These are phyloP conservation scores for Hericium erinaceus DNA, from an alignment of 768 basidiomycete genomes.

Conservation along the genomic window DNA sequence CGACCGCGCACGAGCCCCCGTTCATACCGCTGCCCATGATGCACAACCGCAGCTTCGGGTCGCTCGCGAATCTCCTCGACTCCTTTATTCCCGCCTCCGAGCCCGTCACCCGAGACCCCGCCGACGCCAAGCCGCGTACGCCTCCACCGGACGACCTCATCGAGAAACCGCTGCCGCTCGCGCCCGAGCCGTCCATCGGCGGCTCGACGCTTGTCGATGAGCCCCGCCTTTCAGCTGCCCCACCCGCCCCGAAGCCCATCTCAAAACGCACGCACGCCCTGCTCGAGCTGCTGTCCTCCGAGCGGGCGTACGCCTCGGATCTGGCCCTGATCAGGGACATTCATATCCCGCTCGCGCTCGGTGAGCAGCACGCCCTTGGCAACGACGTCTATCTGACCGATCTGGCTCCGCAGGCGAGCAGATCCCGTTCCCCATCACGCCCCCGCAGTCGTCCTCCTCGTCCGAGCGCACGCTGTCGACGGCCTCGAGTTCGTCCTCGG, in stretches of 20 bases:
- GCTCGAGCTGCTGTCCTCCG: slow-evolving; percentile 68
- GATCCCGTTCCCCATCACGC: slow-evolving; percentile 26
- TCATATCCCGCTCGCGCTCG: slow-evolving; percentile 71
- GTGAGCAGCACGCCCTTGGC: slow-evolving; percentile 31
- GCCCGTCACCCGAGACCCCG: slow-evolving; percentile 5
- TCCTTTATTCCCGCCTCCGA: neutral
- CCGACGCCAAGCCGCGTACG: slow-evolving; percentile 10
- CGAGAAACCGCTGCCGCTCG: slow-evolving; percentile 22
- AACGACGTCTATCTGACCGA: neutral
- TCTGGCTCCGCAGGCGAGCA: slow-evolving; percentile 26
- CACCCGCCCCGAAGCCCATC: slow-evolving; percentile 18
- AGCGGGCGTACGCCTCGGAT: slow-evolving; percentile 79
- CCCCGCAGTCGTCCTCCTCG: slow-evolving; percentile 33
- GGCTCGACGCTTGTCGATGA: slow-evolving; percentile 9
- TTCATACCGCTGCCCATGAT: slow-evolving; percentile 17
- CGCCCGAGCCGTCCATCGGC: slow-evolving; percentile 18
- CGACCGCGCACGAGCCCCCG: slow-evolving; percentile 2
- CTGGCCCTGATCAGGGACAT: slow-evolving; percentile 69
- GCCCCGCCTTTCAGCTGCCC: slow-evolving; percentile 7
- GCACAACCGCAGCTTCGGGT: slow-evolving; percentile 19
- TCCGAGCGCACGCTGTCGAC: slow-evolving; percentile 40
- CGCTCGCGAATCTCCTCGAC: slow-evolving; percentile 17
- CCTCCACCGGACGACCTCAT: slow-evolving; percentile 18
- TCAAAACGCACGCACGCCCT: slow-evolving; percentile 73
- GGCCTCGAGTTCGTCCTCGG: slow-evolving; percentile 36